phyloP scores from a whole-genome alignment of 129 eudicot genomes.

The Cynara cardunculus region DNA sequence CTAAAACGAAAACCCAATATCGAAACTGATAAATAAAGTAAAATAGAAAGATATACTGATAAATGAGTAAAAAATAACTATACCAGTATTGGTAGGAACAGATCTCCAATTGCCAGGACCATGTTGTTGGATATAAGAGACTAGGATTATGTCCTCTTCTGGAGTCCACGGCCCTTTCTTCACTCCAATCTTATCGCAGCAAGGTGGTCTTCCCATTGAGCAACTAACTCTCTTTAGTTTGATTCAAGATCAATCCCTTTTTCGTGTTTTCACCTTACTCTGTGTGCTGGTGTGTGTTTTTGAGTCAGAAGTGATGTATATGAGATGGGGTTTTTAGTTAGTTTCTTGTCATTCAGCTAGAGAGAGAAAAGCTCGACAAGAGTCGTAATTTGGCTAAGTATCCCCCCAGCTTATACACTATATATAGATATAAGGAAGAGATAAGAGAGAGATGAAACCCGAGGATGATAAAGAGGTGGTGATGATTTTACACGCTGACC shows the following conservation, averaged over 20 bases:
- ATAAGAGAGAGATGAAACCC: constrained; percentile 14
- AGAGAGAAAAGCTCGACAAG: constrained; percentile 30
- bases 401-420: constrained; percentile 3
- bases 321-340: background rate
- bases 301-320: background rate
- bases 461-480: constrained; percentile 18
- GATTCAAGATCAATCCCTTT: constrained; percentile 8
- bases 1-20: background rate
- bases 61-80: background rate
- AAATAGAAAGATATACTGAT: background rate
- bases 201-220: constrained; percentile 68
- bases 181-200: constrained; percentile 60
- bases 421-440: constrained; percentile 31
- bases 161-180: constrained; percentile 69
- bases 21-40: background rate
- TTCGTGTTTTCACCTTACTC: background rate
- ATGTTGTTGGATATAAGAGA: constrained; percentile 53
- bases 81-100: constrained; percentile 64
- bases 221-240: background rate
- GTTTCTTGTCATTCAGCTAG: constrained; percentile 9
- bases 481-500: constrained; percentile 40
- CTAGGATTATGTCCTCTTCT: constrained; percentile 49
- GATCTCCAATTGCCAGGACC: constrained; percentile 81
- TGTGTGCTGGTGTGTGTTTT: constrained; percentile 6
- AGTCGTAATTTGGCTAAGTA: constrained; percentile 25